phyloP scores from a whole-genome alignment of 768 basidiomycete genomes.

The Russula olivacea region DNA sequence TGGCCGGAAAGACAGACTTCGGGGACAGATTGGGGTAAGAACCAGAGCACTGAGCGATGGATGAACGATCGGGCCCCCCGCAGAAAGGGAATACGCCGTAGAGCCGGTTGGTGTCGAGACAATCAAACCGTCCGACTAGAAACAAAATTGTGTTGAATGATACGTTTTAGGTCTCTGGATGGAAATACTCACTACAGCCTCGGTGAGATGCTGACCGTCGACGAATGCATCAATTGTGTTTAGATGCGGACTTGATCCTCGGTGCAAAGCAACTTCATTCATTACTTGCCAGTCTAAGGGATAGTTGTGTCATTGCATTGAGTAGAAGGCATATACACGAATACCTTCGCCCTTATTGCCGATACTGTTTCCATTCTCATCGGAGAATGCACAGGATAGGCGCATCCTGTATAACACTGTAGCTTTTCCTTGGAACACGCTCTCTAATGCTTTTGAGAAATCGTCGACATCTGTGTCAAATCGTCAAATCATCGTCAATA shows the following conservation, averaged over 20 bases:
- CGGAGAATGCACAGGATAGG: slow-evolving; percentile 72
- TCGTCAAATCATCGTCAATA: background rate
- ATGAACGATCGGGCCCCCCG: slow-evolving; percentile 94
- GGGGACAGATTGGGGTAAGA: slow-evolving; percentile 92
- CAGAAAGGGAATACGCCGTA: slow-evolving; percentile 92
- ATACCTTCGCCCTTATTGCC: slow-evolving; percentile 54
- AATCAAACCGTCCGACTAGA: slow-evolving; percentile 86
- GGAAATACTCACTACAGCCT: slow-evolving; percentile 71
- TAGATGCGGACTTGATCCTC: slow-evolving; percentile 85
- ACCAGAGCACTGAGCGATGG: slow-evolving; percentile 87
- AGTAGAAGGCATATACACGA: slow-evolving; percentile 1
- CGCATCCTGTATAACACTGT: slow-evolving; percentile 88
- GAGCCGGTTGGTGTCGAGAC: slow-evolving; percentile 95
- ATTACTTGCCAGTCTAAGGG: slow-evolving; percentile 88
- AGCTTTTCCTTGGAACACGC: slow-evolving; percentile 71
- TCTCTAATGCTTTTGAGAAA: slow-evolving; percentile 72
- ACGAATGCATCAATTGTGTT: slow-evolving; percentile 93
- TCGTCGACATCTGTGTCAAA: slow-evolving; percentile 72
- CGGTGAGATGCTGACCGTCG: slow-evolving; percentile 91
- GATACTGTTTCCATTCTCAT: slow-evolving; percentile 52
- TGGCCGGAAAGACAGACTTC: slow-evolving; percentile 87
- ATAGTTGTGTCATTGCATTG: slow-evolving; percentile 6
- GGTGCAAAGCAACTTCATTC: slow-evolving; percentile 93
- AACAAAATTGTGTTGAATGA: slow-evolving; percentile 20
- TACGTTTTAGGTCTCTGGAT: slow-evolving; percentile 9